These are phyloP conservation scores for Monascus purpureus DNA, from an alignment of 495 filamentous ascomycete species.

Conservation along the genomic window DNA sequence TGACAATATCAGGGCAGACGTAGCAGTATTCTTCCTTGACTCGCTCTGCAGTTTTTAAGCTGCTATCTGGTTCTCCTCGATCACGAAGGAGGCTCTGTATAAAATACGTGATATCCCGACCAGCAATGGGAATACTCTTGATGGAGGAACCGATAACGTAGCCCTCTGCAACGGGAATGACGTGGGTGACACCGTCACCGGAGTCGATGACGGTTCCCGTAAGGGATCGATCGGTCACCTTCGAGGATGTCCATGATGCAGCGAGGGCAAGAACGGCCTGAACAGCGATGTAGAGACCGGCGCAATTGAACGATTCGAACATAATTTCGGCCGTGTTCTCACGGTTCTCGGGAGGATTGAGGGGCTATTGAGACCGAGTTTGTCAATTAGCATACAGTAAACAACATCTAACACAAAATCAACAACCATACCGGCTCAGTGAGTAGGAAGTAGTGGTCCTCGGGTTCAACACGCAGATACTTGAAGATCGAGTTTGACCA, in stretches of 20 bases:
- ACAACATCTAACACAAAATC: neutral
- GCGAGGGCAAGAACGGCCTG: conserved; percentile 94
- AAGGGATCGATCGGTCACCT: conserved; percentile 91
- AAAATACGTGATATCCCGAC: conserved; percentile 96
- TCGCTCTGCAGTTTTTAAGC: conserved; percentile 89
- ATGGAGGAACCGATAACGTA: conserved; percentile 98
- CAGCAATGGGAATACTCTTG: conserved; percentile 95
- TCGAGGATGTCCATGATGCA: conserved; percentile 95
- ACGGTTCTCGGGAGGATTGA: conserved; percentile 96
- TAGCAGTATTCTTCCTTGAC: conserved; percentile 99
- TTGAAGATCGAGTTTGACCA: conserved; percentile 99
- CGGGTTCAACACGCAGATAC: conserved; percentile 92
- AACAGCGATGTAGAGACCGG: conserved; percentile 95
- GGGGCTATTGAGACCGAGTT: too few species aligned
- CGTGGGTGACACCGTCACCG: conserved; percentile 95
- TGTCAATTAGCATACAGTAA: too few species aligned
- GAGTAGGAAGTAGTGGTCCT: conserved; percentile 95
- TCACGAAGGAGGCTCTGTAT: conserved; percentile 92
- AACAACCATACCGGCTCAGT: conserved; percentile 72
- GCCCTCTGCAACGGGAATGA: conserved; percentile 96
- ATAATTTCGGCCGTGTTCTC: conserved; percentile 99
- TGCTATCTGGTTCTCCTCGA: conserved; percentile 91
- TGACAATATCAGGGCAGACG: conserved; percentile 95
- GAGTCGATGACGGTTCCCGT: conserved; percentile 97
- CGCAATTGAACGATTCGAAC: conserved; percentile 99